These are phyloP conservation scores for Silybum marianum DNA, from an alignment of 129 eudicot species.

Conservation along the genomic window DNA sequence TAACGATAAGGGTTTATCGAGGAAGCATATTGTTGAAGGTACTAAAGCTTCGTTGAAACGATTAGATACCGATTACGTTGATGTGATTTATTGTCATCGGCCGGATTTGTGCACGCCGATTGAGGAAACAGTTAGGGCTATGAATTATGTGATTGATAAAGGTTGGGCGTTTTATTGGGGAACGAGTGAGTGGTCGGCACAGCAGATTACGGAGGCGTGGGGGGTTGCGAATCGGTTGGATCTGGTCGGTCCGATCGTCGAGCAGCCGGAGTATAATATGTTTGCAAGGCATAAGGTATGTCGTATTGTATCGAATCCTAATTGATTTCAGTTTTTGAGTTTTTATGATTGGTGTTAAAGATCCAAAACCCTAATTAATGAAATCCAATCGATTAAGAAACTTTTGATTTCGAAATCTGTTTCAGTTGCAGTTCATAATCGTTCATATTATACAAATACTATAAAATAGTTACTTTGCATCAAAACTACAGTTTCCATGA, in stretches of 20 bases:
- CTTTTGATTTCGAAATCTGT: too few species aligned
- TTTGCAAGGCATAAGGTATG: conserved; percentile 82
- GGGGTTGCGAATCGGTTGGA: conserved; percentile 69
- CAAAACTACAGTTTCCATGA: too few species aligned
- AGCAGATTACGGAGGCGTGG: conserved; percentile 98
- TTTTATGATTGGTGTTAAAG: background rate
- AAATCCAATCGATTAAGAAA: background rate
- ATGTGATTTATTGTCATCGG: conserved; percentile 78
- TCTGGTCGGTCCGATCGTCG: conserved; percentile 84
- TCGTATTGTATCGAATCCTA: background rate
- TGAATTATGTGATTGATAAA: conserved; percentile 86
- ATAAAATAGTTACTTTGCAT: too few species aligned
- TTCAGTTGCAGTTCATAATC: too few species aligned
- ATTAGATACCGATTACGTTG: conserved; percentile 86
- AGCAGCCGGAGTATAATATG: conserved; percentile 95
- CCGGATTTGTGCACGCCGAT: conserved; percentile 76
- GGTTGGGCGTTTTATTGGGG: conserved; percentile 99
- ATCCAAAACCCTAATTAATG: background rate
- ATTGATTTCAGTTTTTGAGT: conserved; percentile 5
- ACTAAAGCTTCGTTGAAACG: conserved; percentile 68
- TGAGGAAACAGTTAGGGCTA: conserved; percentile 96
- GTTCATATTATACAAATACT: too few species aligned
- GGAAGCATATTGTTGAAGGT: conserved; percentile 82
- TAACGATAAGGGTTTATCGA: conserved; percentile 76
- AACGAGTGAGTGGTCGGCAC: conserved; percentile 98